These are phyloP conservation scores for Peniophora sp. DNA, from an alignment of 1,284 basidiomycete species.

Conservation along the genomic window DNA sequence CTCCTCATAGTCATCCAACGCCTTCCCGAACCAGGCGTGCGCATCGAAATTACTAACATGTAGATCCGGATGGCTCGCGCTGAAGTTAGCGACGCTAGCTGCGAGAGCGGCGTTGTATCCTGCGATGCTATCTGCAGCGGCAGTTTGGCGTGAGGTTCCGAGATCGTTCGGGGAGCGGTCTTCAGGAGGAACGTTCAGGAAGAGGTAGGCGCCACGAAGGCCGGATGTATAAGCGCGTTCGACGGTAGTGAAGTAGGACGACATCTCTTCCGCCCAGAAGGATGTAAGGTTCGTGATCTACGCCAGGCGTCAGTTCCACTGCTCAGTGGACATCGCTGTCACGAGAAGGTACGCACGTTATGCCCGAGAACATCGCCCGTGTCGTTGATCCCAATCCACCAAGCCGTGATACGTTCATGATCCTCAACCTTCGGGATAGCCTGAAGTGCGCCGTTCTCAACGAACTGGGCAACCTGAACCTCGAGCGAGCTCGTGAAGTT, in stretches of 20 bases:
- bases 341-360: conserved; percentile 23
- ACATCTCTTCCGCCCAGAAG: conserved; percentile 45
- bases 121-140: conserved; percentile 29
- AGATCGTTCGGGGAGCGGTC: conserved; percentile 35
- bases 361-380: conserved; percentile 43
- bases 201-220: conserved; percentile 37
- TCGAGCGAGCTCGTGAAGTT: conserved; percentile 40
- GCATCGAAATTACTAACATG: conserved; percentile 42
- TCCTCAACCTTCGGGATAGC: conserved; percentile 34
- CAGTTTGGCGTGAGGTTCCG: conserved; percentile 22
- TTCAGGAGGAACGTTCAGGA: conserved; percentile 48
- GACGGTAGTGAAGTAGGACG: conserved; percentile 43
- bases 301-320: no score
- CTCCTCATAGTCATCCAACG: conserved; percentile 31
- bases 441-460: conserved; percentile 28
- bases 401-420: conserved; percentile 35
- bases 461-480: conserved; percentile 45
- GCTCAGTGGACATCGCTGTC: background rate
- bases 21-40: conserved; percentile 36
- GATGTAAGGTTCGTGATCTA: conserved; percentile 39
- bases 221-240: conserved; percentile 34
- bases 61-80: conserved; percentile 26
- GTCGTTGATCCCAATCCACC: conserved; percentile 58
- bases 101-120: conserved; percentile 35
- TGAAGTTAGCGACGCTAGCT: conserved; percentile 26